A percentile compares a stretch with the other conserved stretches of the same genome.
These are phyloP conservation scores for Penicillium longicatenatum DNA, from an alignment of 495 filamentous ascomycete genomes.

Conservation along the genomic window DNA sequence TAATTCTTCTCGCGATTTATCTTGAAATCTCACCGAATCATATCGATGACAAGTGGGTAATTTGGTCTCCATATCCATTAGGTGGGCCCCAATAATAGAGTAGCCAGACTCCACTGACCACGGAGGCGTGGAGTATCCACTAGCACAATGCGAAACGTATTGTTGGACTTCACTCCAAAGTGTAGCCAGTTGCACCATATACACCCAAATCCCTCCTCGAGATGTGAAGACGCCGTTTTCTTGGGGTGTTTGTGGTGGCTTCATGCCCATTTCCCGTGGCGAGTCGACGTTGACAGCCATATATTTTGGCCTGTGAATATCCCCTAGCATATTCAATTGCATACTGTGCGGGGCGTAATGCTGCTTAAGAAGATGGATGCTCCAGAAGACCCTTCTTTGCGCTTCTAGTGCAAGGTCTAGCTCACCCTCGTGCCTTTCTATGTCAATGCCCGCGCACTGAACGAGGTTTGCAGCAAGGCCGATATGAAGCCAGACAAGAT, in stretches of 20 bases:
- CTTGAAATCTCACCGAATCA: constrained; percentile 44
- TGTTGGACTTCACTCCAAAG: constrained; percentile 44
- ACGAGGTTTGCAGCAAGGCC: constrained; percentile 31
- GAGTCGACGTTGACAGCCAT: constrained; percentile 19
- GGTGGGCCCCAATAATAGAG: constrained; percentile 41
- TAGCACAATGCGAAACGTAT: constrained; percentile 41
- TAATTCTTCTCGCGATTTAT: constrained; percentile 38
- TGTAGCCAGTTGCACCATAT: constrained; percentile 38
- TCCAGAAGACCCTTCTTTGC: constrained; percentile 45
- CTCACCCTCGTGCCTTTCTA: constrained; percentile 31
- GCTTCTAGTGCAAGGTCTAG: constrained; percentile 29
- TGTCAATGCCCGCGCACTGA: constrained; percentile 40
- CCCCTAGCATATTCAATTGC: constrained; percentile 34
- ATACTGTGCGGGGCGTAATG: constrained; percentile 40
- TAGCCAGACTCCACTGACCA: constrained; percentile 47
- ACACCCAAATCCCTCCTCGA: constrained; percentile 44
- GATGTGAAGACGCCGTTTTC: constrained; percentile 31
- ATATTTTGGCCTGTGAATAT: constrained; percentile 34
- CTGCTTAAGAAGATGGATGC: constrained; percentile 44
- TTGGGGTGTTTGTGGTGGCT: constrained; percentile 28
- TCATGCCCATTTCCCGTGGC: constrained; percentile 16
- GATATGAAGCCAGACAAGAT: constrained; percentile 25
- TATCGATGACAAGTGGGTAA: constrained; percentile 43
- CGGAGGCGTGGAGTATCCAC: constrained; percentile 39
- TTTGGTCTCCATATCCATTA: constrained; percentile 45